Base-by-base conservation (phyloP, 805 yeast species). In the Wickerhamomyces canadensis region DNA sequence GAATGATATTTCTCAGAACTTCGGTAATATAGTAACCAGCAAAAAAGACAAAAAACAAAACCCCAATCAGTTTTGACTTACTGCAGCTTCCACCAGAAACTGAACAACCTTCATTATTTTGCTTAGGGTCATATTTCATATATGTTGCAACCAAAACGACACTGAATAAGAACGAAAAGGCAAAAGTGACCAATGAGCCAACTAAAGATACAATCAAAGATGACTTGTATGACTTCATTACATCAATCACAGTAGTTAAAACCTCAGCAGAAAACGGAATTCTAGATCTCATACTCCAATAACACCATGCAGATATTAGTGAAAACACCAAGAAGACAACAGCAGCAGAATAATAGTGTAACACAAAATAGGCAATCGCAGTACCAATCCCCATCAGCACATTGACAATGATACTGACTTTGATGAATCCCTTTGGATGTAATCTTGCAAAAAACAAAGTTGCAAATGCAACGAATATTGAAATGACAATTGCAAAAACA, bases 1-100 rank as follows among this genome's bases (percentile, higher is more conserved):
- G 95, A 26, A 87, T 79, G 13, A 84, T 70, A 51, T 84, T 87
- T 61, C 80, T 78, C 40, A 85, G 67, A 15, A 88, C 93, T 60
- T 87, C 96, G 21, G 93, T 74, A 42, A 87, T 75, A 57, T 77
- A 83, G 56, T 75, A 88, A 15, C 95, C 95, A 5, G 91, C 83
- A 58, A 89, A 85, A 46, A 87, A 77, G 6, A 82, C 76, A 59
- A 74, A 81, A 19, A 87, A 77, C 43, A 86, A 60, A 12, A 83
- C 58, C 5, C 93, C 94, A 45, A 82, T 71, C 47, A 84, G 64
- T 51, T 72, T 82, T 2, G 75, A 64, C 26, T 71, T 66, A 51
- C 79, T 68, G 68, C 87, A 62, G 41, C 75, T 34, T 53, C 87
- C 72, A 45, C 76, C 66, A 49, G 68, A 49, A 11, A 52, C 59